These are phyloP conservation scores for Tuber magnatum DNA, from an alignment of 495 filamentous ascomycete genomes.

Conservation along the genomic window DNA sequence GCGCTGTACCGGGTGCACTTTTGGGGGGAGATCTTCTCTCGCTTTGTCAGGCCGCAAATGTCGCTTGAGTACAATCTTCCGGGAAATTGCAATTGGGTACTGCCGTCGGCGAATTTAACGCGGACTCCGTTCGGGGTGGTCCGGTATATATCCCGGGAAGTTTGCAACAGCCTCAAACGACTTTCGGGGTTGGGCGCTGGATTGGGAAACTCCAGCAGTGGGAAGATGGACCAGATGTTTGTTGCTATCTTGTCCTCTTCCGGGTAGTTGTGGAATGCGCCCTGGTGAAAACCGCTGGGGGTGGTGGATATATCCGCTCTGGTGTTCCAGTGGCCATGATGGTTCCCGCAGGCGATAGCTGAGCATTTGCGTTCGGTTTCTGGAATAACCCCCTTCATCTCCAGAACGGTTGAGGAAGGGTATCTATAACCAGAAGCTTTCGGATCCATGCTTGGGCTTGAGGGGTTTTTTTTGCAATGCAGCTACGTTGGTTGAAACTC, in stretches of 20 bases:
- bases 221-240: background rate
- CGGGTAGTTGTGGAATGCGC: background rate
- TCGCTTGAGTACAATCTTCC: background rate
- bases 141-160: background rate
- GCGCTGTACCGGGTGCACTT: background rate
- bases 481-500: background rate
- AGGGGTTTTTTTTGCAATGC: background rate
- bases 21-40: background rate
- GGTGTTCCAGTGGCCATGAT: background rate
- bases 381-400: background rate
- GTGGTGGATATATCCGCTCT: background rate
- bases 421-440: background rate
- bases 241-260: background rate
- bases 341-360: background rate
- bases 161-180: background rate
- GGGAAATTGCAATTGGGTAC: background rate
- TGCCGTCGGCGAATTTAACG: background rate
- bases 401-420: background rate
- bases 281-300: background rate
- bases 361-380: background rate
- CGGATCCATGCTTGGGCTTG: background rate
- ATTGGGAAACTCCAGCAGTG: fast-evolving
- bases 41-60: background rate
- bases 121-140: background rate
- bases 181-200: background rate